Percentiles rank a stretch among this genome's conserved stretches.
phyloP scores from a whole-genome alignment of 2,329 filamentous ascomycete genomes.

The Diaporthe destruens region DNA sequence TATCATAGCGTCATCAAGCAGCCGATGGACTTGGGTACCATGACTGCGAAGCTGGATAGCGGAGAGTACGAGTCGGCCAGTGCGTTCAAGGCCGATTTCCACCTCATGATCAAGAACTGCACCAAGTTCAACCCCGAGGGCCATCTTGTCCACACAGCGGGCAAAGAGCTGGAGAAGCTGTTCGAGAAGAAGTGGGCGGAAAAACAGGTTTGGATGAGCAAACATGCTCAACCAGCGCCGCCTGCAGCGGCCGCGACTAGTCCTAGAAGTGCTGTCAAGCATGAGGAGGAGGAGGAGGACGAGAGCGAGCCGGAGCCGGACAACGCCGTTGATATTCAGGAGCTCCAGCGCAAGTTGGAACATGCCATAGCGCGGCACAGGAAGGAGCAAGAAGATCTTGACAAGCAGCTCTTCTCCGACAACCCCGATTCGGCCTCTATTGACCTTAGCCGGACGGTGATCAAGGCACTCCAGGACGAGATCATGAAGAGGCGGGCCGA shows the following conservation, averaged over 20 bases:
- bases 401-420: slow-evolving; percentile 63
- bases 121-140: slow-evolving; percentile 86
- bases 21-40: slow-evolving; percentile 94
- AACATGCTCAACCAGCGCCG: slow-evolving; percentile 68
- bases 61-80: slow-evolving; percentile 86
- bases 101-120: slow-evolving; percentile 89
- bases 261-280: slow-evolving; percentile 76
- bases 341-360: slow-evolving; percentile 58
- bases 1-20: slow-evolving; percentile 96
- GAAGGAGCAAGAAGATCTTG: slow-evolving; percentile 71
- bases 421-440: slow-evolving; percentile 66
- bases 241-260: slow-evolving; percentile 65
- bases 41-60: slow-evolving; percentile 79
- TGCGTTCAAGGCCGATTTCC: slow-evolving; percentile 87
- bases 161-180: slow-evolving; percentile 78
- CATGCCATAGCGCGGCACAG: slow-evolving; percentile 66
- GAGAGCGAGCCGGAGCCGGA: slow-evolving; percentile 74
- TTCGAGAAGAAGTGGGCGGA: slow-evolving; percentile 82
- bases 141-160: slow-evolving; percentile 79
- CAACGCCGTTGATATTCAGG: slow-evolving; percentile 49
- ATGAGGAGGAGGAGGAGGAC: slow-evolving; percentile 79
- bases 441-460: slow-evolving; percentile 70
- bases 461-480: slow-evolving; percentile 76
- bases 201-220: slow-evolving; percentile 85
- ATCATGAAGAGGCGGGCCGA: slow-evolving; percentile 79